Conservation (phyloP, 129 eudicot species). For the Flaveria brownii region DNA sequence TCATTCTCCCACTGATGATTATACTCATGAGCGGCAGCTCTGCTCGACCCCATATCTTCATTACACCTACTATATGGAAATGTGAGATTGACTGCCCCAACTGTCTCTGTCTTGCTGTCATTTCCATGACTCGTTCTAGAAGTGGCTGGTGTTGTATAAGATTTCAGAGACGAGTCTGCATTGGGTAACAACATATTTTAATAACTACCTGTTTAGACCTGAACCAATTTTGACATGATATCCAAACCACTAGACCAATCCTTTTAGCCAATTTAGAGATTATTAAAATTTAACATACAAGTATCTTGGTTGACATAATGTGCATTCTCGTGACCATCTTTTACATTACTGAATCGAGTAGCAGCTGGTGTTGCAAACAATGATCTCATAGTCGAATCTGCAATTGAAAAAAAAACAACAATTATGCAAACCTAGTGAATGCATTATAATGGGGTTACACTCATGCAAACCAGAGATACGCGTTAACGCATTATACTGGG, state of each 20-base stretch:
- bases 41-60: not conserved
- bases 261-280: not conserved
- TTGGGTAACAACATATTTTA: not conserved
- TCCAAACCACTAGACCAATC: not conserved
- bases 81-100: not conserved
- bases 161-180: constrained; percentile 8
- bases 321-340: not conserved
- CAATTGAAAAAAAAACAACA: not conserved
- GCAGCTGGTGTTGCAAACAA: constrained; percentile 10
- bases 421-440: too few species aligned
- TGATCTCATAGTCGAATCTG: constrained; percentile 9
- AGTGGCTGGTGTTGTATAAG: not conserved
- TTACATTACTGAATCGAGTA: not conserved
- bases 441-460: too few species aligned
- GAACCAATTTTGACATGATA: not conserved
- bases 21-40: constrained; percentile 5
- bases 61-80: constrained; percentile 1
- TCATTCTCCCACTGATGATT: constrained; percentile 19
- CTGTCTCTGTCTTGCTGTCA: not conserved
- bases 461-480: too few species aligned
- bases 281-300: not conserved
- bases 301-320: not conserved
- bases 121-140: not conserved
- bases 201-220: not conserved
- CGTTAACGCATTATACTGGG: not conserved